These are phyloP conservation scores for Trichophaea hybrida DNA, from an alignment of 2,329 filamentous ascomycete genomes.

Conservation along the genomic window DNA sequence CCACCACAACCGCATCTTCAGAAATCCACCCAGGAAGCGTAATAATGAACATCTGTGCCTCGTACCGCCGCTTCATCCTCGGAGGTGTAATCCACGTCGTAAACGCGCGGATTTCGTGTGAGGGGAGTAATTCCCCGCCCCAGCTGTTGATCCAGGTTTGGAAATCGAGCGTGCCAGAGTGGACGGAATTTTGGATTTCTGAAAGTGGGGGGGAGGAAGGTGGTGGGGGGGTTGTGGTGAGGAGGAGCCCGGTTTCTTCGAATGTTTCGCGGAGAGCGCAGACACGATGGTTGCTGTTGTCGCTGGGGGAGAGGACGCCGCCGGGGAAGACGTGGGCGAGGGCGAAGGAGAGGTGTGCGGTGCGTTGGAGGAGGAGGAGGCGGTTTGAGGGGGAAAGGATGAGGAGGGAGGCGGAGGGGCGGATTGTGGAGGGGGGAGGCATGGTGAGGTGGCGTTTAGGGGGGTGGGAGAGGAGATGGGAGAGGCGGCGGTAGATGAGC, in stretches of 20 bases:
- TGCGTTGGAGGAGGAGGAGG: constrained; percentile 69
- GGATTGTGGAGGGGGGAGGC: not conserved
- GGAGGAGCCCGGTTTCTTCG: constrained; percentile 80
- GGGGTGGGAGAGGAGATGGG: not conserved
- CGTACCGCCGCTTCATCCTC: constrained; percentile 61
- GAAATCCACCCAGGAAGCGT: constrained; percentile 43
- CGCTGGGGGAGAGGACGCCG: constrained; percentile 47
- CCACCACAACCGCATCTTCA: constrained; percentile 36
- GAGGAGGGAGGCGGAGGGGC: constrained; percentile 39
- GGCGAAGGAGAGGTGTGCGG: constrained; percentile 67
- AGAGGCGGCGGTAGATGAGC: not conserved
- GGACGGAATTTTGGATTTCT: constrained; percentile 51
- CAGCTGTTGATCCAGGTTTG: constrained; percentile 43
- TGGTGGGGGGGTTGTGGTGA: constrained; percentile 34
- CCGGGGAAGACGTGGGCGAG: constrained; percentile 94
- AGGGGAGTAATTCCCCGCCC: constrained; percentile 19
- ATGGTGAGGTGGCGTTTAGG: not conserved
- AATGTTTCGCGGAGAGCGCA: constrained; percentile 85
- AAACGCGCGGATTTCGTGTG: constrained; percentile 17
- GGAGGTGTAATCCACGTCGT: constrained; percentile 82
- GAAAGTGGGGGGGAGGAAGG: constrained; percentile 12
- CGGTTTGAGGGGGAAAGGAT: constrained; percentile 77
- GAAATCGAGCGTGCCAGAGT: constrained; percentile 52
- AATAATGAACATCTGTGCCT: constrained; percentile 95
- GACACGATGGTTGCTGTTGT: constrained; percentile 29